Conservation (phyloP, 768 basidiomycete genomes). For the Albatrellus ellisii region DNA sequence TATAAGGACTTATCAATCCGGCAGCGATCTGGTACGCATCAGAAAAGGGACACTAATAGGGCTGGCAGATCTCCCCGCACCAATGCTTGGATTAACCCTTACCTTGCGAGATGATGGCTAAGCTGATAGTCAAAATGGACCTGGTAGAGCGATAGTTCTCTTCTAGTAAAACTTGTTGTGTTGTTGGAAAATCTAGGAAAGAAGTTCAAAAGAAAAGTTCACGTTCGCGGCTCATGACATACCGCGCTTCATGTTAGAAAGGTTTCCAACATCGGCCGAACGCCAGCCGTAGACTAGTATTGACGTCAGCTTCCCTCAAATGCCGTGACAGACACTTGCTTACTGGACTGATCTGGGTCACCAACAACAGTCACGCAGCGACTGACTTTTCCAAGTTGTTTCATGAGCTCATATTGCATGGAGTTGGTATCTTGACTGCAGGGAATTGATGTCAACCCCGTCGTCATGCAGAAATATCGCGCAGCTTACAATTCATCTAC, state of each 20-base stretch:
- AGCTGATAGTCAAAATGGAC: constrained; percentile 55
- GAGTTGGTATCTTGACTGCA: constrained; percentile 67
- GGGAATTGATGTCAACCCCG: background rate
- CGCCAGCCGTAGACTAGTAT: constrained; percentile 73
- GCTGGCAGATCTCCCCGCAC: background rate
- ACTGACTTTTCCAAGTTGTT: constrained; percentile 37
- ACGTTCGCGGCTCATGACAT: background rate
- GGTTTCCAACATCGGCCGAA: constrained; percentile 64
- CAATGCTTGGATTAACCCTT: constrained; percentile 2
- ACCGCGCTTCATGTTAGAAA: constrained; percentile 61
- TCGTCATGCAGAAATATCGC: background rate
- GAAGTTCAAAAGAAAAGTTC: too few relatives aligned
- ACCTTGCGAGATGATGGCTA: constrained; percentile 81
- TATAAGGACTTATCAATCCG: constrained; percentile 65
- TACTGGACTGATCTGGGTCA: constrained; percentile 85
- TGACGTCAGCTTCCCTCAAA: background rate
- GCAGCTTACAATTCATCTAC: constrained; percentile 69
- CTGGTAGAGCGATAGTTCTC: constrained; percentile 81
- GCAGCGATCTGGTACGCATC: constrained; percentile 38
- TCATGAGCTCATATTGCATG: constrained; percentile 74
- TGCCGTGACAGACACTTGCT: constrained; percentile 9
- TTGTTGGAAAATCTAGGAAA: constrained; percentile 48
- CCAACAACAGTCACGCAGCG: constrained; percentile 70
- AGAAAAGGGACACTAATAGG: background rate
- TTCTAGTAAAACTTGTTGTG: constrained; percentile 62